phyloP scores from a whole-genome alignment of 1,139 yeast genomes.

The Kluyveromyces marxianus region DNA sequence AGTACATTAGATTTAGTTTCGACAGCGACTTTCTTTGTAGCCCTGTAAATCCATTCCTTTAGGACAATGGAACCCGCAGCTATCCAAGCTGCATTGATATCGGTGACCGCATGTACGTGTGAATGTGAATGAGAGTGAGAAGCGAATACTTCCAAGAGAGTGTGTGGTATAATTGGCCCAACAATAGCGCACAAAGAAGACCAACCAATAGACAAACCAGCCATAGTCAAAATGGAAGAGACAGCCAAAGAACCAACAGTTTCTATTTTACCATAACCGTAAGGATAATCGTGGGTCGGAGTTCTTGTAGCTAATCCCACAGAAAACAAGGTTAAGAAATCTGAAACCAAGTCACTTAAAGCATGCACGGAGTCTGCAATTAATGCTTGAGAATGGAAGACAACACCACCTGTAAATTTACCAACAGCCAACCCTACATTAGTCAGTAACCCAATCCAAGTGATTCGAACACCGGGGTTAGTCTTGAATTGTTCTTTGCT shows the following conservation, averaged over 20 bases:
- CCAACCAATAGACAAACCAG: slow-evolving; percentile 92
- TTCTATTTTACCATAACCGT: slow-evolving; percentile 90
- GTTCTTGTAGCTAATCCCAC: slow-evolving; percentile 66
- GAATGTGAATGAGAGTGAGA: slow-evolving; percentile 39
- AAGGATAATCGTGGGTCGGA: slow-evolving; percentile 64
- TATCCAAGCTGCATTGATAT: slow-evolving; percentile 92
- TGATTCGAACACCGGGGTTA: slow-evolving; percentile 87
- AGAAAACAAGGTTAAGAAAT: slow-evolving; percentile 79
- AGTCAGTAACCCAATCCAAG: slow-evolving; percentile 82
- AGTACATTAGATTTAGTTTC: slow-evolving; percentile 78
- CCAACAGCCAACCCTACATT: slow-evolving; percentile 81
- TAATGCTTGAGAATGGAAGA: slow-evolving; percentile 89
- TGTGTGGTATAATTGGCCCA: slow-evolving; percentile 58
- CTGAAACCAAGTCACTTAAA: slow-evolving; percentile 81
- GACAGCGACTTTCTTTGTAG: slow-evolving; percentile 73
- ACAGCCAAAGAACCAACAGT: slow-evolving; percentile 88
- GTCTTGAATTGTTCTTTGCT: slow-evolving; percentile 36
- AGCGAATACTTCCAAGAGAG: slow-evolving; percentile 40
- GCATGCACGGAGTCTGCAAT: slow-evolving; percentile 94
- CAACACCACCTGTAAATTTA: slow-evolving; percentile 82
- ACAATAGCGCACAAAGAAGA: slow-evolving; percentile 63
- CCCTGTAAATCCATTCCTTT: slow-evolving; percentile 79
- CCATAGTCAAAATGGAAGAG: slow-evolving; percentile 70
- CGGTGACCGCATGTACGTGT: slow-evolving; percentile 44
- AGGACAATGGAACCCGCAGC: slow-evolving; percentile 81